Evolutionary conservation across 2,329 filamentous ascomycete genomes (phyloP).

Genomic region (Penicillium sp.): DNA sequence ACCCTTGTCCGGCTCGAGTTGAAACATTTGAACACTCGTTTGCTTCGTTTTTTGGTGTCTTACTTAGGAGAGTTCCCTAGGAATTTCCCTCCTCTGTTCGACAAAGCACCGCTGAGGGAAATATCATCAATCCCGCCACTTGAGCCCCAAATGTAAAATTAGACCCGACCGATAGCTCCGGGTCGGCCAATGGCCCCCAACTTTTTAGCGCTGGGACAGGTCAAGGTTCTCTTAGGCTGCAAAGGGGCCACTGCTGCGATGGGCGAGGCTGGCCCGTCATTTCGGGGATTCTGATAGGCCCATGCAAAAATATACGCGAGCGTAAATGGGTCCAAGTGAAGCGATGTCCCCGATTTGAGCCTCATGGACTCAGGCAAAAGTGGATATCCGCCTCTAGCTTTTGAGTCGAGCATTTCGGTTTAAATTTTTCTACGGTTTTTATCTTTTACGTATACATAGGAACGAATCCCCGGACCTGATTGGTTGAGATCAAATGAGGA

Average conservation of each 20-base stretch:
- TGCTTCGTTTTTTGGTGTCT: not conserved
- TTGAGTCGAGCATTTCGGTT: too few relatives aligned
- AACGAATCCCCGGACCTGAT: not conserved
- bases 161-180: constrained; percentile 7
- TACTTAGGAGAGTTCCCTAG: too few relatives aligned
- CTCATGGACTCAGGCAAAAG: constrained; percentile 1
- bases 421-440: too few relatives aligned
- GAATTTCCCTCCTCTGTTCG: too few relatives aligned
- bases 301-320: not conserved
- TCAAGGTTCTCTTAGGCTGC: not conserved
- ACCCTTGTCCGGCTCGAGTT: not conserved
- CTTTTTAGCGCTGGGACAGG: not conserved
- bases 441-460: too few relatives aligned
- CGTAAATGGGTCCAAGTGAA: not conserved
- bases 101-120: too few relatives aligned
- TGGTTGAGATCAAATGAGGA: not conserved
- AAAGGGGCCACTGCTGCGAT: not conserved
- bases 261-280: not conserved
- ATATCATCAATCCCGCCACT: not conserved
- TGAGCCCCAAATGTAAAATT: constrained; percentile 10
- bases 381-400: not conserved
- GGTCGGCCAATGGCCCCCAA: not conserved
- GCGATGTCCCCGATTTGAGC: not conserved
- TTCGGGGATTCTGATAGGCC: not conserved
- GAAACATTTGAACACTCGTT: not conserved